phyloP scores from a whole-genome alignment of 2,329 filamentous ascomycete species.

The Alternaria sp. region DNA sequence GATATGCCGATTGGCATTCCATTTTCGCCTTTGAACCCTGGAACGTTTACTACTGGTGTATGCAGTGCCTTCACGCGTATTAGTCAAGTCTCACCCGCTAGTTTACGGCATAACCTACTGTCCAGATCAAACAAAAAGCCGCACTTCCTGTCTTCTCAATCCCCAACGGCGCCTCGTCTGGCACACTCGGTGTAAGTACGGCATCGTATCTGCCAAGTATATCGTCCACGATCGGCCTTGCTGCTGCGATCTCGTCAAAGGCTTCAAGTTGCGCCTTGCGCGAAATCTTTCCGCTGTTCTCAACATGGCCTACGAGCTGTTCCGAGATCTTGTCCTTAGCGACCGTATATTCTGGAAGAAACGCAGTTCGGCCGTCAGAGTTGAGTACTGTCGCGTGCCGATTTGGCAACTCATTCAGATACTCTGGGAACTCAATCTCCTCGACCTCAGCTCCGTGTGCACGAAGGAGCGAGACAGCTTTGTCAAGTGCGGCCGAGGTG shows the following conservation, averaged over 20 bases:
- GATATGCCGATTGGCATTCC: constrained; percentile 68
- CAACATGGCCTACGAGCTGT: constrained; percentile 60
- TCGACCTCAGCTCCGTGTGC: constrained; percentile 63
- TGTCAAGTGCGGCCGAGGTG: constrained; percentile 46
- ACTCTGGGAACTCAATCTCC: constrained; percentile 62
- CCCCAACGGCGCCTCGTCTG: constrained; percentile 67
- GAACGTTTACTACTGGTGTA: constrained; percentile 69
- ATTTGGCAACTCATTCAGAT: constrained; percentile 48
- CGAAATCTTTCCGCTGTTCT: constrained; percentile 56
- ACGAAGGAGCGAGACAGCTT: constrained; percentile 45
- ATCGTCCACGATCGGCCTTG: constrained; percentile 64
- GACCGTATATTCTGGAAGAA: constrained; percentile 62
- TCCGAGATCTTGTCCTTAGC: constrained; percentile 58
- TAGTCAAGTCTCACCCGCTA: background rate
- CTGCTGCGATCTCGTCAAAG: constrained; percentile 62
- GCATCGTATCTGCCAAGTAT: constrained; percentile 63
- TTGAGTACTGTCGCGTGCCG: constrained; percentile 63
- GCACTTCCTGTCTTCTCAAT: constrained; percentile 63
- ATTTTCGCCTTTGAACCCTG: constrained; percentile 66
- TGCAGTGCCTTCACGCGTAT: constrained; percentile 55
- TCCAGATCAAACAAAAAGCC: constrained; percentile 62
- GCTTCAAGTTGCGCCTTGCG: constrained; percentile 61
- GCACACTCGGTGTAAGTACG: constrained; percentile 65
- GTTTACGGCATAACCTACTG: constrained; percentile 45
- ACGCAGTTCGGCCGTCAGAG: constrained; percentile 62